These are phyloP conservation scores for Sporormia fimetaria DNA, from an alignment of 495 filamentous ascomycete genomes.

Conservation along the genomic window DNA sequence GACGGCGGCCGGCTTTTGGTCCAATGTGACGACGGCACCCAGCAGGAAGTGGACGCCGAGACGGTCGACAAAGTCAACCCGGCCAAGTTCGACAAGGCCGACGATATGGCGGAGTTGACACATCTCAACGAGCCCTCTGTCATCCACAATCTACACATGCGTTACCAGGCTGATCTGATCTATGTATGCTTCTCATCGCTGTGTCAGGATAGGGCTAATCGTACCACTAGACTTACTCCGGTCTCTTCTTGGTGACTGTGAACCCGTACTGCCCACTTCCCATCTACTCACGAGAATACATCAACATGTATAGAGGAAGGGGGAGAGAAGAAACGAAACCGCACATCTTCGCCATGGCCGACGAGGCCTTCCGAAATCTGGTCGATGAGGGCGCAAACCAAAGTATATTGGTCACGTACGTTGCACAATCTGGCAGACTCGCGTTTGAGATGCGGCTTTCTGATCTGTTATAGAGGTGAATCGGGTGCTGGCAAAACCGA, in stretches of 20 bases:
- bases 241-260: slow-evolving; percentile 89
- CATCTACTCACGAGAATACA: slow-evolving; percentile 92
- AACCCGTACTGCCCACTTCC: slow-evolving; percentile 93
- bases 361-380: slow-evolving; percentile 89
- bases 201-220: slow-evolving; percentile 9
- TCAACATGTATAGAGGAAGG: slow-evolving; percentile 91
- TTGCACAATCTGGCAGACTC: slow-evolving; percentile 4
- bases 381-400: slow-evolving; percentile 94
- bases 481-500: slow-evolving; percentile 98
- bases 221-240: slow-evolving; percentile 68
- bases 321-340: slow-evolving; percentile 88
- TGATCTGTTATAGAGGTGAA: slow-evolving; percentile 52
- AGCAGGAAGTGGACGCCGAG: slow-evolving; percentile 74
- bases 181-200: slow-evolving; percentile 46
- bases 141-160: slow-evolving; percentile 86
- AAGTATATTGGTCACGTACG: slow-evolving; percentile 86
- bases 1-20: slow-evolving; percentile 58
- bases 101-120: slow-evolving; percentile 98
- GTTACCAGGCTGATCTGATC: slow-evolving; percentile 91
- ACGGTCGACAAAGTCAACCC: slow-evolving; percentile 97
- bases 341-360: slow-evolving; percentile 97
- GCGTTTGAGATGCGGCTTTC: neutral
- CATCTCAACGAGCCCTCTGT: slow-evolving; percentile 97
- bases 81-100: slow-evolving; percentile 96
- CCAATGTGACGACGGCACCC: slow-evolving; percentile 90